These are phyloP conservation scores for Coniochaeta prunicola DNA, from an alignment of 2,329 filamentous ascomycete species.

Conservation along the genomic window DNA sequence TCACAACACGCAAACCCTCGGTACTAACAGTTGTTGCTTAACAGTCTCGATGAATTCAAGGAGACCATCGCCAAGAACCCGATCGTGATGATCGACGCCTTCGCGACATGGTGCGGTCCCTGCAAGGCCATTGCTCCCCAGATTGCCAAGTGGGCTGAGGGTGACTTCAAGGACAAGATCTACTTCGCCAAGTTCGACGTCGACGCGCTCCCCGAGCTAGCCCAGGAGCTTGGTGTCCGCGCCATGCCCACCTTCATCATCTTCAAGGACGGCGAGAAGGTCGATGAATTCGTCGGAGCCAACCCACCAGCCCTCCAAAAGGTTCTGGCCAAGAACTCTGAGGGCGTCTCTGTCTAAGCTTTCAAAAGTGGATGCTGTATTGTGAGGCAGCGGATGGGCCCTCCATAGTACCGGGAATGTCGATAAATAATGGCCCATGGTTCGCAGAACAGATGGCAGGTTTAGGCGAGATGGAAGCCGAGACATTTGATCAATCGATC, in stretches of 20 bases:
- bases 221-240: constrained; percentile 69
- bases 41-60: constrained; percentile 21
- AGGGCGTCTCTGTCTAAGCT: background rate
- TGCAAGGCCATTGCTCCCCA: constrained; percentile 86
- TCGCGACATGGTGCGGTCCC: constrained; percentile 87
- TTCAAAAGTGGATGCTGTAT: background rate
- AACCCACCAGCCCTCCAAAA: constrained; percentile 61
- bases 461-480: background rate
- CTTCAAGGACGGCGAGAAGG: constrained; percentile 73
- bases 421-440: background rate
- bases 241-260: constrained; percentile 91
- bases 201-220: constrained; percentile 69
- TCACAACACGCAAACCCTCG: background rate
- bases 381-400: background rate
- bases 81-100: constrained; percentile 76
- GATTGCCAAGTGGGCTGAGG: constrained; percentile 50
- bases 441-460: background rate
- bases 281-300: constrained; percentile 70
- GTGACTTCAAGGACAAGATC: constrained; percentile 46
- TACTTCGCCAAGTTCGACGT: constrained; percentile 90
- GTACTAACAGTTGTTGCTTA: background rate
- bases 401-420: background rate
- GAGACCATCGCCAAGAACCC: constrained; percentile 27
- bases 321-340: constrained; percentile 21
- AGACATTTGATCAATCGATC: background rate